Evolutionary conservation across 176 grass and related monocot genomes (phyloP).

Genomic region (Rhynchospora pubera): DNA sequence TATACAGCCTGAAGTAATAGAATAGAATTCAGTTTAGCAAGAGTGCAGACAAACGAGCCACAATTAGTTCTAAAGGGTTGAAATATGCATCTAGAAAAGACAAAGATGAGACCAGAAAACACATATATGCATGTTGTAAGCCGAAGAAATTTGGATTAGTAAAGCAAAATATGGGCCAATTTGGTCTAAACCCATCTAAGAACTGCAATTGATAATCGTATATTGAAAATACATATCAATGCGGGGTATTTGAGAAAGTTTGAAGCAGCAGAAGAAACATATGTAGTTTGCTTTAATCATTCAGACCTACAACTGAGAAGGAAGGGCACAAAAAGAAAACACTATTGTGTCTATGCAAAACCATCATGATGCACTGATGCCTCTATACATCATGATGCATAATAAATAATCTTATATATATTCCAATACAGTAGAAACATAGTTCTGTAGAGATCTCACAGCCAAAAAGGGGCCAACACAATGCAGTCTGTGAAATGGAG

Average conservation of each 20-base stretch:
- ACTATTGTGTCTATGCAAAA: not conserved
- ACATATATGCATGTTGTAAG: not conserved
- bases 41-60: not conserved
- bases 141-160: not conserved
- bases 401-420: no score
- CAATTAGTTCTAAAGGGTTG: not conserved
- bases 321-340: not conserved
- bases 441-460: not conserved
- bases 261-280: not conserved
- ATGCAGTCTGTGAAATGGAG: not conserved
- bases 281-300: not conserved
- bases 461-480: not conserved
- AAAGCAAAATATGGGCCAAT: not conserved
- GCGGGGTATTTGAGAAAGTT: not conserved
- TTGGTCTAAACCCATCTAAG: not conserved
- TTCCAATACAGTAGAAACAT: not conserved
- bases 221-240: no score
- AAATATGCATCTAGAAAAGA: not conserved
- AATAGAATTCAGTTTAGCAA: not conserved
- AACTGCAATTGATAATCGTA: not conserved
- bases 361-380: no score
- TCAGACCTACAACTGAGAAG: not conserved
- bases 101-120: not conserved
- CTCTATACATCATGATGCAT: not conserved
- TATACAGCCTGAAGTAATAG: slow-evolving; percentile 61